These are phyloP conservation scores for Camelina neglecta DNA, from an alignment of 345 rosid species.

Conservation along the genomic window DNA sequence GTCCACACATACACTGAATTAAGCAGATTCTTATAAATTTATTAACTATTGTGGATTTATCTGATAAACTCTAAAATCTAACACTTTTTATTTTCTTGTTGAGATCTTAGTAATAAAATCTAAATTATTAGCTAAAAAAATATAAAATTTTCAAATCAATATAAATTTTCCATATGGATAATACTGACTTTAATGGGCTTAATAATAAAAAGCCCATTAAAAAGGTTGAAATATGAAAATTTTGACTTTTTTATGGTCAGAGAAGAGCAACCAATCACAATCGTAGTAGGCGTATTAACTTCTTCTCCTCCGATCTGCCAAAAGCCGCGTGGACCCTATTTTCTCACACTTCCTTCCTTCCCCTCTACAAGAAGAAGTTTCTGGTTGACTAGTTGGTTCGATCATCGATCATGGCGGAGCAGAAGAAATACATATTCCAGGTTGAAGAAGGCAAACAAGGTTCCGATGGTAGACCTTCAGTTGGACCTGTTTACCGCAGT, in stretches of 20 bases:
- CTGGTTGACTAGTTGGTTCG: slow-evolving; percentile 18
- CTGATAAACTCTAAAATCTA: too few species aligned
- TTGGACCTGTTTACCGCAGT: slow-evolving; percentile 82
- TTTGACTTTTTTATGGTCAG: slow-evolving; percentile 36
- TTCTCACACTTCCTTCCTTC: neutral
- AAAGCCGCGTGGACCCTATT: slow-evolving; percentile 32
- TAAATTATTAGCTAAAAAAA: too few species aligned
- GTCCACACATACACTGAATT: neutral
- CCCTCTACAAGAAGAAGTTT: neutral
- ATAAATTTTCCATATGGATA: too few species aligned
- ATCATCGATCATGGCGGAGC: slow-evolving; percentile 47
- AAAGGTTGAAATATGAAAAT: slow-evolving; percentile 8
- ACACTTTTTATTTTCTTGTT: too few species aligned
- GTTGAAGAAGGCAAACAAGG: slow-evolving; percentile 69
- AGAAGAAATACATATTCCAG: slow-evolving; percentile 53
- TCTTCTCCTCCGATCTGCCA: slow-evolving; percentile 16
- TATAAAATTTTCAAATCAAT: too few species aligned
- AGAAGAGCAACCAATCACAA: slow-evolving; percentile 36
- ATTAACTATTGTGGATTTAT: too few species aligned
- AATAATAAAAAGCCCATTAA: slow-evolving; percentile 20
- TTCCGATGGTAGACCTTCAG: slow-evolving; percentile 63
- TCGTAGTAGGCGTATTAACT: slow-evolving; percentile 26
- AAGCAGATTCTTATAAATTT: too few species aligned
- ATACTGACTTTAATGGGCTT: slow-evolving; percentile 11
- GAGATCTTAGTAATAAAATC: too few species aligned